Base-by-base conservation (phyloP, 177 flowering plant species). In the Vitis hybrid region DNA sequence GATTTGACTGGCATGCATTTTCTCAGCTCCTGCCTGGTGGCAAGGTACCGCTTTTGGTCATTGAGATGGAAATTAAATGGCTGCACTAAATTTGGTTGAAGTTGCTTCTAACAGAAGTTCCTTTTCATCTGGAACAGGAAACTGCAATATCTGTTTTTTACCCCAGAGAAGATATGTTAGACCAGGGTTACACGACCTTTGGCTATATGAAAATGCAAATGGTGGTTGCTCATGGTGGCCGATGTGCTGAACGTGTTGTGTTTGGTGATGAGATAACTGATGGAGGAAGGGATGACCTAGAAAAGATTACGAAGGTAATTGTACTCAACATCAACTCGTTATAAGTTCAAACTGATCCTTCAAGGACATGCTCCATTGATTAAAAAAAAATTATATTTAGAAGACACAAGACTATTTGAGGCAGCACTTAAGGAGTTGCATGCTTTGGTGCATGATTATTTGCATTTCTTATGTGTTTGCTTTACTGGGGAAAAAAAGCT, bases 141-240 rank as follows among this genome's bases (percentile, higher is more conserved):
- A 93, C 96, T 79, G 96, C 99, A 64, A 67, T 93, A 70, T 89
- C 98, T 65, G 94, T 95, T 50, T 95, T 95, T 74, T 91, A 88
- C 74, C 98, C 99, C 0, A 83, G 99, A 74, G 98, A 95, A 85
- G 92, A 93, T 70, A 86, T 83, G 83, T 81, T 91, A 51, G 94
- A 89, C 75, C 98, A 88, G 82, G 97, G 92, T 24, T 90, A 87
- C 77, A 90, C 91, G 13, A 95, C 99, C 16, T 91, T 93, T 81
- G 99, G 99, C 66, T 95, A 95, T 81, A 81, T 95, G 98, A 83
- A 82, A 74, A 95, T 93, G 99, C 99, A 95, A 86, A 95, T 95
- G 99, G 91, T 93, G 62, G 99, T 95, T 18, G 93, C 98, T 64
- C 99, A 95, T 86, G 99, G 98, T 13, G 99, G 99, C 2, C 90